Base-by-base conservation (phyloP, 2,329 filamentous ascomycete species). In the Pseudocercospora cruenta region DNA sequence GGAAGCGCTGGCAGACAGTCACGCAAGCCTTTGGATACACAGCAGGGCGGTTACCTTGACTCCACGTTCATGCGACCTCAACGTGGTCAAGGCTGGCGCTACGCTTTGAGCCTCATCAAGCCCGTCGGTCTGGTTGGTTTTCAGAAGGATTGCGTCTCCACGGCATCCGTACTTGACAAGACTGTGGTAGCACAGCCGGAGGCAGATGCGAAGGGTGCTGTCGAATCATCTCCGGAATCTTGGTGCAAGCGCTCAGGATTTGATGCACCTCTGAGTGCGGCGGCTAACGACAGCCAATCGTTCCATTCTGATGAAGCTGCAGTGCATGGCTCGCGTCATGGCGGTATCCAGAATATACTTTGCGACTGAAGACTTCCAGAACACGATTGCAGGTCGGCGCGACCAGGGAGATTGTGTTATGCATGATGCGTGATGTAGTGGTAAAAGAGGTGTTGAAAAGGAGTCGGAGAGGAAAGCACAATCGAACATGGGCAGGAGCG, bases 71-170 rank as follows among this genome's bases (percentile, higher is more conserved):
- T 67, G 64, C 67, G 68, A 65, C 57, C 66, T 58, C 61, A 62
- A 61, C 70, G 62, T 74, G 71, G 72, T 70, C 73, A 68, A 63
- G 62, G 73, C 73, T 72, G 74, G 74, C 74, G 74, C 72, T 75
- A 74, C 65, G 67, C 49, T 51, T 60, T 71, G 73, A 73, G 72
- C 70, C 70, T 68, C 70, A 71, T 67, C 39, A 58, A 54, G 53
- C 19, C 36, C 61, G 36, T 33, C 28, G 39, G 63, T 62, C 62
- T 71, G 69, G 70, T 71, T 71, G 69, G 69, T 51, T 63, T 61
- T 45, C 65, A 55, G 62, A 51, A 57, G 64, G 57, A 63, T 57
- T 31, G 28, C 19, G 58, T 64, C 67, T 68, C 64, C 64, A 68
- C 64, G 60, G 47, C 55, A 45, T 63, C 57, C 53, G 24, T 43